Base-by-base conservation (phyloP, 2,329 filamentous ascomycete species). In the Chaetothyriales sp. region DNA sequence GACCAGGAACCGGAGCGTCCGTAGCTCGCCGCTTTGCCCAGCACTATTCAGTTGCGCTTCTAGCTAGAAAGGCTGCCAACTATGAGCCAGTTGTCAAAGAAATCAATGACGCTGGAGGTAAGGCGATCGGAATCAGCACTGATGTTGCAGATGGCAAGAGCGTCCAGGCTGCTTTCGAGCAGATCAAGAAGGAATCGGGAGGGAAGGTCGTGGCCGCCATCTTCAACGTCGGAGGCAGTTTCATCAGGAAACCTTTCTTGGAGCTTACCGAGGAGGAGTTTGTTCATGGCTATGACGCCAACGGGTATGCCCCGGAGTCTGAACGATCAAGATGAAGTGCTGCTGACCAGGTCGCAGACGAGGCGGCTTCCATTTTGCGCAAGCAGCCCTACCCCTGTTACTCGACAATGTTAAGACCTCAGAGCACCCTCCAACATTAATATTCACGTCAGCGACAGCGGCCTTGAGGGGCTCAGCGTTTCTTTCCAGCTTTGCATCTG, bases 361-460 rank as follows among this genome's bases (percentile, higher is more conserved):
- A 40, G 87, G 86, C 10, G 83, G 85, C 25, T 88, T 87, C 66
- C 70, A 82, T 60, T 94, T 94, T 66, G 80, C 86, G 0, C 82
- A 90, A 65, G 73, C 75, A 2, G 72, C 78, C 0, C 69, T 94
- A 0, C 88, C 89, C 0, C 73, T 83, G 1, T 77, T 94, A 1
- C 74, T 89, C 1, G 74, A 80, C 19, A 73, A 81, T 0, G 76
- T 80, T 0, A 61, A 67, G 33, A 66, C 67, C 0, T 69, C 71
- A 44, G 72, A 76, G 29, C 69, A 87, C 62, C 86, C 88, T 4
- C 88, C 88, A 0, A 83, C 84, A 0, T 72, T 95, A 18, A 83
- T 95, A 62, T 85, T 94, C 67, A 94, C 89, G 0, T 89, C 89
- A 29, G 88, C 89, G 0, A 94, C 89, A 0, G 89, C 87, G 0